Evolutionary conservation across 2,329 filamentous ascomycete genomes (phyloP), one percentile per base, ranked within the genome.

Genomic region (Aureobasidium zeae): DNA sequence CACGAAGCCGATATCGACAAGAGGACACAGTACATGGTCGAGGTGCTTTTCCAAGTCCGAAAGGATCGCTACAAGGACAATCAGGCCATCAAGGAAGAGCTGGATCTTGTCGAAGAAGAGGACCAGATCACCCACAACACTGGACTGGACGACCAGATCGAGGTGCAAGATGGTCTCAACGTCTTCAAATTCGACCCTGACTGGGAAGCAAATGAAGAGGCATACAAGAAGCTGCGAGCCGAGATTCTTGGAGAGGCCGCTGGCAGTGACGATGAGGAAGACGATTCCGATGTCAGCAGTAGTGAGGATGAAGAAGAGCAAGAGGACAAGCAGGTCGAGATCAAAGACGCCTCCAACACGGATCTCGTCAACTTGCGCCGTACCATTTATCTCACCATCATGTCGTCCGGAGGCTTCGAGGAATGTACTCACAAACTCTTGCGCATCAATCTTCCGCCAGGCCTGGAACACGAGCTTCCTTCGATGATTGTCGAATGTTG

Each of bases 11-110:
- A 91, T 58, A 94, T 98, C 61, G 89, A 96, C 60, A 95, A 94
- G 71, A 77, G 91, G 51, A 88, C 89, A n/a, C 91, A 98, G 66
- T 98, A 96, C 65, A 94, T 94, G 85, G 89, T 98, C 46, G 91
- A 98, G 63, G 91, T 96, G 5, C 68, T 98, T 31, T 98, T 98
- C 62, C 88, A 98, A 66, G 83, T 95, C 45, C 78, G 91, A 51
- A 94, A 95, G 65, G 89, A 96, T 65, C 83, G 83, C 56, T 98
- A 94, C 71, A 94, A 94, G 68, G 87, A 96, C 56, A 87, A 96
- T 56, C 86, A 82, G 13, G 81, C 87, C 1, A 71, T 96, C 55
- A 88, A 81, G 62, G 88, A 95, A 59, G 91, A 98, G 61, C 69
- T 98, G 46, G 91, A 98, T 63, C 64, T 98, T 33, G 86, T 98